Conservation (phyloP, 2,329 filamentous ascomycete species). For the Colletotrichum sp. region DNA sequence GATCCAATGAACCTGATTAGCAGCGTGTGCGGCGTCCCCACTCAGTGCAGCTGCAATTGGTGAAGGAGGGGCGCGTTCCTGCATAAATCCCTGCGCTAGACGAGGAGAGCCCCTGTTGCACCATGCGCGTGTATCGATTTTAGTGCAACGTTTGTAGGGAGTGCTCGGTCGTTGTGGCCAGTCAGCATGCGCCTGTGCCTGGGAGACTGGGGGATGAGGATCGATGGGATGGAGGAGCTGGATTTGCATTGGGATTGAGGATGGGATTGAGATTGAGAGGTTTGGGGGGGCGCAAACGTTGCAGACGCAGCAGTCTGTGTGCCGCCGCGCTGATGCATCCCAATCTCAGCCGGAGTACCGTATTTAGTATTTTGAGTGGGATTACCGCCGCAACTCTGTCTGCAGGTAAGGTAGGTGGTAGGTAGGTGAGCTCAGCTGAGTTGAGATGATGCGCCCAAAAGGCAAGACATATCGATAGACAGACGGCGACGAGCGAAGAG, state of each 20-base stretch:
- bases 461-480: not conserved
- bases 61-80: slow-evolving; percentile 22
- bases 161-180: slow-evolving; percentile 6
- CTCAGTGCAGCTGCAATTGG: not conserved
- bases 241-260: not conserved
- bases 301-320: not conserved
- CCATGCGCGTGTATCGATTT: slow-evolving; percentile 8
- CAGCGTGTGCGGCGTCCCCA: not conserved
- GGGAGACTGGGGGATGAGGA: not conserved
- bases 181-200: slow-evolving; percentile 13
- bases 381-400: not conserved
- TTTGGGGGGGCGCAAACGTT: not conserved
- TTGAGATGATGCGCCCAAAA: not conserved
- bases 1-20: not conserved
- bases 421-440: not conserved
- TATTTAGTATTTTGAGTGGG: not conserved
- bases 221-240: not conserved
- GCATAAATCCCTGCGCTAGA: slow-evolving; percentile 16
- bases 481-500: not conserved
- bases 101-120: slow-evolving; percentile 11
- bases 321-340: not conserved
- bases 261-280: not conserved
- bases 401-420: not conserved
- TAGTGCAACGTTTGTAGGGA: slow-evolving; percentile 15
- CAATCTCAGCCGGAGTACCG: not conserved